Evolutionary conservation across 2,329 filamentous ascomycete genomes (phyloP).

Genomic region (Aaosphaeria pasadenensis): DNA sequence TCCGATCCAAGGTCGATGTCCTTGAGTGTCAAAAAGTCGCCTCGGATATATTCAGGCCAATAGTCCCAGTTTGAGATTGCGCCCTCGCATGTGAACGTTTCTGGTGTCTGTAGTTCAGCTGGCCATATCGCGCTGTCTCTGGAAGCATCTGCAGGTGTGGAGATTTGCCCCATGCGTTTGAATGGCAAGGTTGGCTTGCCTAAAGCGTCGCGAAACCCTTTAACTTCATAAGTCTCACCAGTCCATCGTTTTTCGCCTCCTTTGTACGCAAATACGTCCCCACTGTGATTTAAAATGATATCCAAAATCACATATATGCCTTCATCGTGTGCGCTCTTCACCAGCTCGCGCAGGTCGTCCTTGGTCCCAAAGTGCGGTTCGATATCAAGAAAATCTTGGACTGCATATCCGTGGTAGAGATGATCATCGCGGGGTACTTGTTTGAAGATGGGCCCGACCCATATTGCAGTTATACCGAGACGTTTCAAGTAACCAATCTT

Average conservation of each 20-base stretch:
- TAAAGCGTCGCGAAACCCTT: slow-evolving; percentile 9
- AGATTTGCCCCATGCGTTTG: slow-evolving; percentile 1
- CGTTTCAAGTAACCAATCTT: slow-evolving; percentile 21
- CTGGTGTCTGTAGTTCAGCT: slow-evolving; percentile 11
- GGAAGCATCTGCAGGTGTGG: slow-evolving; percentile 1
- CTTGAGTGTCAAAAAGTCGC: slow-evolving; percentile 17
- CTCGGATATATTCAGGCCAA: slow-evolving; percentile 15
- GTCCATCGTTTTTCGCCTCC: slow-evolving; percentile 6
- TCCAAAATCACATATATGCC: slow-evolving; percentile 19
- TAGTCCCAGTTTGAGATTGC: slow-evolving; percentile 15
- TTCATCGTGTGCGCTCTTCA: slow-evolving; percentile 12
- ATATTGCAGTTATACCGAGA: slow-evolving; percentile 15
- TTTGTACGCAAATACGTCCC: slow-evolving; percentile 12
- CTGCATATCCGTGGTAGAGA: slow-evolving; percentile 19
- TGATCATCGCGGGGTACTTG: slow-evolving; percentile 11
- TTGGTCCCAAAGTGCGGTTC: slow-evolving; percentile 17
- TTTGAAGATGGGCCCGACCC: slow-evolving; percentile 22
- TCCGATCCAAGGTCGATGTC: slow-evolving; percentile 13
- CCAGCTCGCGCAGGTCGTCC: slow-evolving; percentile 16
- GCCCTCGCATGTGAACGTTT: slow-evolving; percentile 12
- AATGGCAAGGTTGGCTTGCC: slow-evolving; percentile 9
- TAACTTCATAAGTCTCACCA: slow-evolving; percentile 5
- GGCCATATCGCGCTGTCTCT: slow-evolving; percentile 18
- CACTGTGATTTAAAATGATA: slow-evolving; percentile 19
- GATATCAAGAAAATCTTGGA: slow-evolving; percentile 18